Base-by-base conservation (phyloP, 192 early-diverging fungal species). In the Backusella circina region DNA sequence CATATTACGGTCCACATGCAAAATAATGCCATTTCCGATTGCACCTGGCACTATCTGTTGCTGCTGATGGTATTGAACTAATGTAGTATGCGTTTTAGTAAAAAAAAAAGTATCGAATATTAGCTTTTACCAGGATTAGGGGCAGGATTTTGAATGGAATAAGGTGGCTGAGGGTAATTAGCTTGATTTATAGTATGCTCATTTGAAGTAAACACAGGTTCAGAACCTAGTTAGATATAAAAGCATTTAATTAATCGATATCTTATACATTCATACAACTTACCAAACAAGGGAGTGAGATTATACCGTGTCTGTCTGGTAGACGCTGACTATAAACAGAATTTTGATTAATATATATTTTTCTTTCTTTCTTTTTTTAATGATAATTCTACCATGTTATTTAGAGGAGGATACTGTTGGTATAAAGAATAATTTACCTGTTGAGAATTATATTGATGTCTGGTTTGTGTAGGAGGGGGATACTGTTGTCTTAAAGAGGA, bases 141-240 rank as follows among this genome's bases (percentile, higher is more conserved):
- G 12, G 44, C n/a, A 37, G 31, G 74, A 28, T 82, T 75, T 35
- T 79, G 82, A 13, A 36, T 21, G 12, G 77, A 69, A n/a, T 73
- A 51, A 28, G 74, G 80, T 38, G 75, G 76, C 26, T 80, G 79
- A 16, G 76, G 73, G 21, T 76, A 75, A 9, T 82, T 80, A 18
- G 79, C 81, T 39, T 75, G 69, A 18, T 32, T 44, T 23, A 73
- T 23, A 10, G 66, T 67, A 7, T 73, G 66, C 23, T 71, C 67
- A 26, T 67, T 68, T 15, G 65, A 70, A 50, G 57, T 66, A 35
- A 75, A 76, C 28, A 54, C 41, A 32, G 81, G 73, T 70, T 78
- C 74, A 16, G n/a, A 61, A 0, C 72, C 71, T 72, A 47, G 23
- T 44, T 32, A 31, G 5, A 51, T 50, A 15, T 33, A 32, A 15